Evolutionary conservation across 768 basidiomycete species (phyloP).

Genomic region (Cyclocybe aegerita): DNA sequence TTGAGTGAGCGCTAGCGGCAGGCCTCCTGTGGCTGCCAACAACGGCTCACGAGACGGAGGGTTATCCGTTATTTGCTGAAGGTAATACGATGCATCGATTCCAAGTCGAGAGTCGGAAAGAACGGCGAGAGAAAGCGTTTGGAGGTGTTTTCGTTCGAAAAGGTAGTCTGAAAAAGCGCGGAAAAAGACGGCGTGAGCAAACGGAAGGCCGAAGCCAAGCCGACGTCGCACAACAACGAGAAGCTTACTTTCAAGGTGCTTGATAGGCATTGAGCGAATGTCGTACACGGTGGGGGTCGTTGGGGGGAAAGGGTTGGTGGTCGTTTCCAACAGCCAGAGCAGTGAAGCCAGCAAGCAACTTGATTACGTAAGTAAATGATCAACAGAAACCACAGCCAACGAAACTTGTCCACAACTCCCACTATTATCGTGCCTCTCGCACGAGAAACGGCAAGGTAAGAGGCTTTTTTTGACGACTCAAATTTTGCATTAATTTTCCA

Average conservation of each 20-base stretch:
- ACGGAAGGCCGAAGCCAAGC: not conserved
- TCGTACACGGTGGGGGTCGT: conserved; percentile 22
- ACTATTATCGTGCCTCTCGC: not conserved
- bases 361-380: conserved; percentile 23
- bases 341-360: conserved; percentile 22
- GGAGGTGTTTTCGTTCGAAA: conserved; percentile 83
- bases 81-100: conserved; percentile 93
- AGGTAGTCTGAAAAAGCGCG: conserved; percentile 63
- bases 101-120: conserved; percentile 92
- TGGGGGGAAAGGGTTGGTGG: conserved; percentile 28
- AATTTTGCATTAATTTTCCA: not conserved
- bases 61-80: conserved; percentile 73
- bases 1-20: conserved; percentile 83
- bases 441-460: no score
- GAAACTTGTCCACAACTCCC: not conserved
- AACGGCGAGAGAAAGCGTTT: conserved; percentile 76
- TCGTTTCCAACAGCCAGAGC: conserved; percentile 34
- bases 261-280: conserved; percentile 64
- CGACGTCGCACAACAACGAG: not conserved
- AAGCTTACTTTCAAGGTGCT: conserved; percentile 75
- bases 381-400: not conserved
- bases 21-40: conserved; percentile 91
- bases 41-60: conserved; percentile 85
- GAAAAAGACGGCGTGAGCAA: conserved; percentile 11
- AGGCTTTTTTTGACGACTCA: not conserved